Base-by-base conservation (phyloP, 371 early-diverging fungal species). In the Mortierella sp. region DNA sequence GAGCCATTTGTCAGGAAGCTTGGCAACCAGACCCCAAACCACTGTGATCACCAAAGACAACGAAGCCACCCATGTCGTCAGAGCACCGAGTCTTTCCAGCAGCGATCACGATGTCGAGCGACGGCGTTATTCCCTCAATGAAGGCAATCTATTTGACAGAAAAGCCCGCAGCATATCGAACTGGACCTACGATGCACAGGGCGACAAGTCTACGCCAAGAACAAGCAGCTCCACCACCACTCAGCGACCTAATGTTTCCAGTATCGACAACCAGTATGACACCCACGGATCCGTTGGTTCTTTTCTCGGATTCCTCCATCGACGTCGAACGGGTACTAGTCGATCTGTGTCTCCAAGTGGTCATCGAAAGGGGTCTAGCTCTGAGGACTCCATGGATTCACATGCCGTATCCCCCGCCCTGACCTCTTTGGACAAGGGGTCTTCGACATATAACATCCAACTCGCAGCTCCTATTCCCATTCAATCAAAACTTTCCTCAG, bases 401-500 rank as follows among this genome's bases (percentile, higher is more conserved):
- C 61, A 58, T 16, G 19, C 8, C 2, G 31, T 34, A 1, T 7
- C 37, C n/a, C 6, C n/a, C 37, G 19, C 16, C 7, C 55, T 16
- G 22, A 44, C 53, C 11, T 14, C 26, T 39, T 55, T 58, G 9
- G 52, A 69, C 10, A n/a, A 43, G 43, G 61, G 3, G 9, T 9
- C 22, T 40, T 26, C 1, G 31, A 4, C 55, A 52, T 14, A 24
- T 24, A 8, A 19, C 34, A 34, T 58, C 43, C 34, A 41, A 2
- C 61, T 65, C 5, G 66, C 67, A 4, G 53, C 45, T 0, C 73
- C 73, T 11, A 73, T 73, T 34, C 73, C 73, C 19, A 73, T 66
- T 14, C 74, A 66, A 29, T 8, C 29, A 40, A 39, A 14, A 10
- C 45, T 5, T 31, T 64, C 66, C 40, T 66, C 70, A 24, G 22